These are phyloP conservation scores for Hydrangea macrophylla DNA, from an alignment of 148 eudicot genomes.

Conservation along the genomic window DNA sequence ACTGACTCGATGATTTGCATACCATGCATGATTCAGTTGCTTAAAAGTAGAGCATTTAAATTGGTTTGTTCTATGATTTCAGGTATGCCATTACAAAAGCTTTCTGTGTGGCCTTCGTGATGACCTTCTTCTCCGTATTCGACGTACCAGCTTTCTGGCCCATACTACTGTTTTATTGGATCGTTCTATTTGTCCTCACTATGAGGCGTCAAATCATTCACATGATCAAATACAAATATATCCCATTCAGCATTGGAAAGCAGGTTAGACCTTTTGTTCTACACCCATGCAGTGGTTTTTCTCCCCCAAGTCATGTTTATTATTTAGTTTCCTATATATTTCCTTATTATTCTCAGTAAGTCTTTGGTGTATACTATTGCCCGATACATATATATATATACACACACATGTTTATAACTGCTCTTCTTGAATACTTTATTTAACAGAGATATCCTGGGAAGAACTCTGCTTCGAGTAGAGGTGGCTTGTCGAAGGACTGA, in stretches of 20 bases:
- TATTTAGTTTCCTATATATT: neutral
- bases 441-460: constrained; percentile 13
- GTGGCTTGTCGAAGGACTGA: constrained; percentile 7
- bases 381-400: neutral
- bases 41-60: neutral
- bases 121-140: constrained; percentile 43
- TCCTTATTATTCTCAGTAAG: neutral
- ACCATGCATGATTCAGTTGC: neutral
- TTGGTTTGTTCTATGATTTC: constrained; percentile 13
- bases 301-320: neutral
- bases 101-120: constrained; percentile 34
- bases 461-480: neutral
- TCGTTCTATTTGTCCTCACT: constrained; percentile 55
- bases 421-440: neutral
- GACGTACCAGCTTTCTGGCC: constrained; percentile 62
- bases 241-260: constrained; percentile 47
- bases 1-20: neutral
- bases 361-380: neutral
- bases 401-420: too few relatives aligned
- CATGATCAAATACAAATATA: constrained; percentile 43
- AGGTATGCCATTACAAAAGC: constrained; percentile 66
- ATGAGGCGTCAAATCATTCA: constrained; percentile 48
- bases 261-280: constrained; percentile 41
- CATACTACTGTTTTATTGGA: constrained; percentile 61
- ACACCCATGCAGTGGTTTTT: neutral